Evolutionary conservation across 2,329 filamentous ascomycete species (phyloP), one percentile per base, ranked within the genome.

Genomic region (Aspergillus bombycis): DNA sequence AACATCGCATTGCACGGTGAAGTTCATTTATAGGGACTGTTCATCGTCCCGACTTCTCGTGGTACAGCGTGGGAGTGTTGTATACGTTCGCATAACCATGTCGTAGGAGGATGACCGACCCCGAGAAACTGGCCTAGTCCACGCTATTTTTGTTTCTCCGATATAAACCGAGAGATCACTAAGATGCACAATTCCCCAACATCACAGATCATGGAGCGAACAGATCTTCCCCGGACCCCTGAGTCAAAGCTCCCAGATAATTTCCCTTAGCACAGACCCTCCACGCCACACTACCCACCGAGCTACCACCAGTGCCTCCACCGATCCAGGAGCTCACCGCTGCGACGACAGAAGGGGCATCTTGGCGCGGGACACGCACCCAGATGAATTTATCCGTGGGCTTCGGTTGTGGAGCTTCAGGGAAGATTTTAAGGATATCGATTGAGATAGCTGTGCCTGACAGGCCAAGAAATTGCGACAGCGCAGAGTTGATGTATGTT

Each of bases 291-390:
- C 65, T 72, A 4, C 62, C 66, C 26, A 26, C 68, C 28, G 54
- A 53, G 41, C 36, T 65, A 14, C 56, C 53, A n/a, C 60, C 61
- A 6, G 43, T 56, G 57, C 67, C 67, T 7, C 74, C 71, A 1
- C 79, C 78, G 58, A 80, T 73, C 82, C 82, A 84, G 36, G 80
- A 82, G 70, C 79, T 81, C 62, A 83, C 54, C 36, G 81, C 81
- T 16, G 76, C 76, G 8, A 79, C 73, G 16, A 83, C 79, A 26
- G 77, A 78, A 2, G 74, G 67, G 9, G 75, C 78, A 66, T 83
- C 82, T n/a, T 80, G 78, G 32, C 76, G 70, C 2, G 81, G 80
- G 0, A 83, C 73, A 41, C 82, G 76, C 16, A 83, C 76, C 80
- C 81, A 84, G 9, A 78, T 63, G 1, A 66, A 62, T 58, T 73